phyloP scores from a whole-genome alignment of 305 asterid species.

The Petunia hybrid region DNA sequence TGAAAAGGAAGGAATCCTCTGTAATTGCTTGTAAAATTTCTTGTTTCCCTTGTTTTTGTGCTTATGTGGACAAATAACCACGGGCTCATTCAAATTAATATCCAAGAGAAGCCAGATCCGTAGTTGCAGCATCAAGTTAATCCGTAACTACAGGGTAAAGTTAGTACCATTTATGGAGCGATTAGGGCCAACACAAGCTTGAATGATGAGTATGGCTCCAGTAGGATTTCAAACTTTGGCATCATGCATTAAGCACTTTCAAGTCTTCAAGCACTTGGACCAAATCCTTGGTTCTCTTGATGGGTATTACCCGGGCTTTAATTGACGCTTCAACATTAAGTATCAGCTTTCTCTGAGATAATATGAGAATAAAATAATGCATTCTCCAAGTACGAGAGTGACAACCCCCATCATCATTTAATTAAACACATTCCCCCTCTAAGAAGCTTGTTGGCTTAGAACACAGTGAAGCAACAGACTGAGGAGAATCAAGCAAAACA shows the following conservation, averaged over 20 bases:
- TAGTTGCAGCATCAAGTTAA: no score
- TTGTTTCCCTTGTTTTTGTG: neutral
- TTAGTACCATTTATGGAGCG: neutral
- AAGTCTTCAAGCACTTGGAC: constrained; percentile 18
- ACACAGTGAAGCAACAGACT: neutral
- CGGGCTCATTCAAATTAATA: neutral
- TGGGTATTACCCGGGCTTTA: neutral
- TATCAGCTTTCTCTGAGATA: neutral
- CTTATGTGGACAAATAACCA: neutral
- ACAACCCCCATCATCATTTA: neutral
- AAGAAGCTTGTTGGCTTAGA: neutral
- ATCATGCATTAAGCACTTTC: neutral
- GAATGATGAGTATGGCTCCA: constrained; percentile 4
- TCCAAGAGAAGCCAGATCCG: no score
- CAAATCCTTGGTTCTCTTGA: constrained; percentile 22
- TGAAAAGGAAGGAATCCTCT: neutral
- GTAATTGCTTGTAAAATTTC: neutral
- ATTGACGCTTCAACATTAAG: neutral
- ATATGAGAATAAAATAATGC: no score
- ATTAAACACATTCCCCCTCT: neutral
- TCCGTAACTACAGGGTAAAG: no score
- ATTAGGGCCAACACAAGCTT: constrained; percentile 23
- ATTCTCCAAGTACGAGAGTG: no score
- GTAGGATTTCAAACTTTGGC: constrained; percentile 17
- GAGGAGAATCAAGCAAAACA: neutral